phyloP scores from a whole-genome alignment of 1,284 basidiomycete genomes.

The Athelia psychrophila region DNA sequence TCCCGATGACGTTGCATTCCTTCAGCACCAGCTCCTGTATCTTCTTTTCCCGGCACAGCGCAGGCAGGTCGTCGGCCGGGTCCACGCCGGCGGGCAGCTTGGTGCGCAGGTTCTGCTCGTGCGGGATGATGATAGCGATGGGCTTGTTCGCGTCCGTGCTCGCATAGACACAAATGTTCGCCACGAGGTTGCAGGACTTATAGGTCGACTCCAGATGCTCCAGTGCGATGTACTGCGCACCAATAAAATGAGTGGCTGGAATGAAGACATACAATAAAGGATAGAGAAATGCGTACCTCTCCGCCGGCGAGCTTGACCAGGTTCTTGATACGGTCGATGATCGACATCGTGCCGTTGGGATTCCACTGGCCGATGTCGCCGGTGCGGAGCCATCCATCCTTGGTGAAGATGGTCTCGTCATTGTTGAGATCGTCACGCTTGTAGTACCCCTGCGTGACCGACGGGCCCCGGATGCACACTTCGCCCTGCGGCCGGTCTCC shows the following conservation, averaged over 20 bases:
- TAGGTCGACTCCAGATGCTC: slow-evolving; percentile 89
- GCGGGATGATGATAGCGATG: slow-evolving; percentile 81
- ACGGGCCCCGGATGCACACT: slow-evolving; percentile 81
- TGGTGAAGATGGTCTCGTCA: slow-evolving; percentile 77
- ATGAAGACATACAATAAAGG: not conserved
- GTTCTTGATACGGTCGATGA: slow-evolving; percentile 88
- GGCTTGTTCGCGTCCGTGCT: slow-evolving; percentile 82
- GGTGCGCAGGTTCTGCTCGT: slow-evolving; percentile 72
- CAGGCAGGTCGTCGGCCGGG: slow-evolving; percentile 43
- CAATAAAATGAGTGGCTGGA: not conserved
- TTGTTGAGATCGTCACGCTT: slow-evolving; percentile 89
- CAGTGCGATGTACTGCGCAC: slow-evolving; percentile 83
- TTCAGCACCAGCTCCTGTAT: slow-evolving; percentile 71
- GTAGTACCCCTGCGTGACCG: slow-evolving; percentile 76
- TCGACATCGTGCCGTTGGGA: slow-evolving; percentile 73
- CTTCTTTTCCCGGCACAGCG: slow-evolving; percentile 59
- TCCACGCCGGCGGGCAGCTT: slow-evolving; percentile 31
- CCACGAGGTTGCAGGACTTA: slow-evolving; percentile 82
- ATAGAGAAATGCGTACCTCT: slow-evolving; percentile 47
- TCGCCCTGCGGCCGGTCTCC: slow-evolving; percentile 79
- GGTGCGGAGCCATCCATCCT: slow-evolving; percentile 86
- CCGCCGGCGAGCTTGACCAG: slow-evolving; percentile 85
- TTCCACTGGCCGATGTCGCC: slow-evolving; percentile 93
- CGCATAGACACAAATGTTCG: slow-evolving; percentile 89
- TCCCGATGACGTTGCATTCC: slow-evolving; percentile 79